A percentile compares a stretch with the other conserved stretches of the same genome.
phyloP scores from a whole-genome alignment of 148 eudicot species.

The Persicaria maculosa region DNA sequence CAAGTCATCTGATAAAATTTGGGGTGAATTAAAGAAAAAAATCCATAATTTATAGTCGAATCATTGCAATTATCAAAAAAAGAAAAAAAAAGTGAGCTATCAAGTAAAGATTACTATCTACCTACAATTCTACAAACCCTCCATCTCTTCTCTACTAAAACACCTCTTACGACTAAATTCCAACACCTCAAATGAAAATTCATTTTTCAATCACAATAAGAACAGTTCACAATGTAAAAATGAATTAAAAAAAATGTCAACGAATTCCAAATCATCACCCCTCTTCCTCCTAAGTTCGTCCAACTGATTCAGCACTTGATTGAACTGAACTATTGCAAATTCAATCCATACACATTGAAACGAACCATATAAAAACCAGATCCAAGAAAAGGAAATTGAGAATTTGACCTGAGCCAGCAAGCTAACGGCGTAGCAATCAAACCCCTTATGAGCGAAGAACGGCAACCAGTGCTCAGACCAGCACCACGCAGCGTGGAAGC shows the following conservation, averaged over 20 bases:
- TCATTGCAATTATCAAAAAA: no score
- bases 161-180: not conserved
- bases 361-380: not conserved
- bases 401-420: conserved; percentile 65
- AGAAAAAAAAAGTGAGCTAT: no score
- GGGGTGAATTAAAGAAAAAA: no score
- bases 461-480: conserved; percentile 96
- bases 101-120: no score
- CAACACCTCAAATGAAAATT: not conserved
- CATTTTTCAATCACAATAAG: not conserved
- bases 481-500: conserved; percentile 95
- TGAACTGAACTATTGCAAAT: not conserved
- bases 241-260: not conserved
- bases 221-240: not conserved
- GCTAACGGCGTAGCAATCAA: conserved; percentile 74
- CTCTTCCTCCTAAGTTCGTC: not conserved
- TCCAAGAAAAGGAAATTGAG: not conserved
- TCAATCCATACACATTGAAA: not conserved
- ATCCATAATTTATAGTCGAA: no score
- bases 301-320: not conserved
- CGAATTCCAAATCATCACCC: not conserved
- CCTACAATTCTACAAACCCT: not conserved
- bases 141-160: not conserved
- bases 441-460: conserved; percentile 64
- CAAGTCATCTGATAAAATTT: no score